Evolutionary conservation across 2,329 filamentous ascomycete species (phyloP), one percentile per base, ranked within the genome.

Genomic region (Cladophialophora carrionii): DNA sequence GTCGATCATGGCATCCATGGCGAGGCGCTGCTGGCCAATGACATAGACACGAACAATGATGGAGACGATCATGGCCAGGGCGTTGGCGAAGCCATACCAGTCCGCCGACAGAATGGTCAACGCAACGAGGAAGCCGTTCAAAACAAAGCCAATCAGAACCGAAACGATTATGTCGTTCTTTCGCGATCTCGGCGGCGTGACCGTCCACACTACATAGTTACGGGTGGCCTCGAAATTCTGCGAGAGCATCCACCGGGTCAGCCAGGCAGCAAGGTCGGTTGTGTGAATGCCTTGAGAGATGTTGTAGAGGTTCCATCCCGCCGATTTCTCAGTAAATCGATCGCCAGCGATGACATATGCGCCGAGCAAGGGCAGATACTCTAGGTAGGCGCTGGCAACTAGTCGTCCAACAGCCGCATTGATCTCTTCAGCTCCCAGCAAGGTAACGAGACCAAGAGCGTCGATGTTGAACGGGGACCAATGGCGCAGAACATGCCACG

Each of bases 291-390:
- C 70, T 12, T 64, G 56, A 8, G 68, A 63, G 43, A 73, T 67
- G 58, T 72, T 73, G 71, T 73, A 73, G 22, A 71, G 63, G 26
- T 66, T 66, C 58, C 65, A 72, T 7, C 69, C 68, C 22, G 69
- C 57, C 10, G 62, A 63, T 37, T 68, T 65, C 7, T 70, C 66
- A 1, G 59, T 63, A 54, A 72, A 72, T 48, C 57, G 52, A 57
- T 73, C 61, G 56, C 68, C 63, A 17, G 71, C 69, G 49, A 73
- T 62, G 58, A 72, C 64, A 61, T 65, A 70, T 10, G 70, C 70
- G 17, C 70, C 71, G 3, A 73, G 64, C n/a, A 72, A 55, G 5
- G 71, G 71, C 1, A 73, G 49, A 52, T 65, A 71, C 48, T 73
- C 69, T 2, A 68, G 62, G 41, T 67, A 71, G 22, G 60, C 53